These are phyloP conservation scores for Volvox africanus DNA, from an alignment of 139 green algal genomes.

Conservation along the genomic window DNA sequence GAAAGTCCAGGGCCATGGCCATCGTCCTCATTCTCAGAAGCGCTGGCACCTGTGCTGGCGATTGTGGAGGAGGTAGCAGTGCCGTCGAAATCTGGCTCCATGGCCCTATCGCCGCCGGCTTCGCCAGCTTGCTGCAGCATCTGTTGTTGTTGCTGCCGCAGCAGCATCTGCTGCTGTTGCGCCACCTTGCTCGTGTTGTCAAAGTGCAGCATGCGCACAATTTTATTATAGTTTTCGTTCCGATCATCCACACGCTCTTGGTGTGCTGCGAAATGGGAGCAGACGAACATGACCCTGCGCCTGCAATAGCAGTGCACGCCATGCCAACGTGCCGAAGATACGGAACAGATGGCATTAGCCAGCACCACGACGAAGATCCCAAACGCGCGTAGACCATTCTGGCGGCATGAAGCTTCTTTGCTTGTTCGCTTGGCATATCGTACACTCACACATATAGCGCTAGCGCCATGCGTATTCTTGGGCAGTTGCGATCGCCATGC, in stretches of 20 bases:
- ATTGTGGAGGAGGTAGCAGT: neutral
- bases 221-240: conserved; percentile 90
- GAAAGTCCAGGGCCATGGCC: conserved; percentile 65
- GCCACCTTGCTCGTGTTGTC: conserved; percentile 57
- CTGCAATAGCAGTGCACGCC: neutral
- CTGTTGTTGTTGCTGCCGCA: conserved; percentile 8
- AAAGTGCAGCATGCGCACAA: conserved; percentile 84
- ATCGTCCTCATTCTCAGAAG: neutral
- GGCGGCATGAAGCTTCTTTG: too few species aligned
- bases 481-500: too few species aligned
- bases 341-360: too few species aligned
- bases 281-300: conserved; percentile 77
- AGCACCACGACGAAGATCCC: too few species aligned
- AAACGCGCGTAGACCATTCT: too few species aligned
- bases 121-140: neutral
- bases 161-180: conserved; percentile 5
- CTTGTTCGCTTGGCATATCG: too few species aligned
- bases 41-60: neutral
- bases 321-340: too few species aligned
- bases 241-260: conserved; percentile 82
- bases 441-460: too few species aligned
- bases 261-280: conserved; percentile 95
- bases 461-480: too few species aligned
- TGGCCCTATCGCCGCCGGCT: neutral
- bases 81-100: neutral